Evolutionary conservation across 202 grass and related monocot genomes (phyloP).

Genomic region (Musa balbisiana): DNA sequence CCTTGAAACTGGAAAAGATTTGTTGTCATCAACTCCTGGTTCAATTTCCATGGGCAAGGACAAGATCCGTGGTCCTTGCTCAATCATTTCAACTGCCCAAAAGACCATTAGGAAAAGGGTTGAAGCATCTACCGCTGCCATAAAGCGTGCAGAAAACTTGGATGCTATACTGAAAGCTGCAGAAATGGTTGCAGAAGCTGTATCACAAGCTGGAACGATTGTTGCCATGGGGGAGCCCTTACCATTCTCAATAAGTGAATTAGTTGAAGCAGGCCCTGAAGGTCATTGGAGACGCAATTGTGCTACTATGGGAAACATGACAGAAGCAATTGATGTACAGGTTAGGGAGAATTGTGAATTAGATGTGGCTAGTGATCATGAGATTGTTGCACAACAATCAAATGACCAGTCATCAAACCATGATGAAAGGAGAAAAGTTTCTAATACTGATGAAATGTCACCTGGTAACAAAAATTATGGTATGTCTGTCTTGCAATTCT

Average conservation of each 20-base stretch:
- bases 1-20: conserved; percentile 19
- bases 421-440: conserved; percentile 17
- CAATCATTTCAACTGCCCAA: conserved; percentile 6
- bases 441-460: conserved; percentile 18
- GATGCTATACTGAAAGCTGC: conserved; percentile 19
- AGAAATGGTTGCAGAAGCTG: conserved; percentile 22
- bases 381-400: conserved; percentile 30
- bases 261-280: conserved; percentile 39
- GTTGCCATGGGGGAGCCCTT: conserved; percentile 22
- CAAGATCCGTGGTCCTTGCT: conserved; percentile 5
- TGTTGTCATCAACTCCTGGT: conserved; percentile 5
- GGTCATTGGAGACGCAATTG: conserved; percentile 58
- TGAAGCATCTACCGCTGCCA: conserved; percentile 16
- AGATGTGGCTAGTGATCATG: conserved; percentile 26
- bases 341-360: conserved; percentile 22
- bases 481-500: conserved; percentile 18
- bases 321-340: conserved; percentile 2
- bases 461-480: conserved; percentile 30
- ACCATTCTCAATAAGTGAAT: conserved; percentile 18
- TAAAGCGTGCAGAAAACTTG: conserved; percentile 16
- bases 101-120: conserved; percentile 9
- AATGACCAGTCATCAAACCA: conserved; percentile 29
- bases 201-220: conserved; percentile 11
- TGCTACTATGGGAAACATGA: not conserved
- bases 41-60: conserved; percentile 9